A percentile compares a stretch with the other conserved stretches of the same genome.
Conservation (phyloP, 768 basidiomycete genomes). For the Russula earlei region DNA sequence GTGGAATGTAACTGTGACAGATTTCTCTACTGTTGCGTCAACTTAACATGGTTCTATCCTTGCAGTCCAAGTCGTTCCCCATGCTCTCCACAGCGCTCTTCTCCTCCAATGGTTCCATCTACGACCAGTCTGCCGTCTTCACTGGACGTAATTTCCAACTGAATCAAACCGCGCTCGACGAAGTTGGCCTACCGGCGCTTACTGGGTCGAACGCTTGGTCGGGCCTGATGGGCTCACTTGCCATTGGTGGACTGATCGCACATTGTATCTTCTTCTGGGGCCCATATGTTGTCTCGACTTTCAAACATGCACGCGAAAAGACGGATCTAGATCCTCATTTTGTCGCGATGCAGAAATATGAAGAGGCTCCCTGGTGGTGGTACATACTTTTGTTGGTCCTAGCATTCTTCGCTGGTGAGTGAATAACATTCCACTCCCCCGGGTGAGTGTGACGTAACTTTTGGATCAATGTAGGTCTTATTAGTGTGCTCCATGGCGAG, state of each 20-base stretch:
- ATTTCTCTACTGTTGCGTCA: constrained; percentile 17
- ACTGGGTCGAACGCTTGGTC: constrained; percentile 46
- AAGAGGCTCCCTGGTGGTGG: constrained; percentile 56
- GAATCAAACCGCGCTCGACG: constrained; percentile 44
- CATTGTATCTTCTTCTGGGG: constrained; percentile 51
- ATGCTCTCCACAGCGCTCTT: constrained; percentile 56
- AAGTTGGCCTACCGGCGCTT: constrained; percentile 33
- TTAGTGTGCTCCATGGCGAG: constrained; percentile 44
- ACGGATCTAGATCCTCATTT: constrained; percentile 51
- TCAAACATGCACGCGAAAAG: constrained; percentile 37
- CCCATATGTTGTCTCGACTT: constrained; percentile 38
- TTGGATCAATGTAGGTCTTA: constrained; percentile 1
- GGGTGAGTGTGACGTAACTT: not conserved
- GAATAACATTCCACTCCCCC: not conserved
- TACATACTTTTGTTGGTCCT: constrained; percentile 39
- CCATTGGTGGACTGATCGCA: constrained; percentile 46
- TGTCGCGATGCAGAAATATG: constrained; percentile 50
- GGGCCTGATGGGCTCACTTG: constrained; percentile 37
- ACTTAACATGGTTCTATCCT: constrained; percentile 3
- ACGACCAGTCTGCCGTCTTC: constrained; percentile 47
- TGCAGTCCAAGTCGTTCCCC: constrained; percentile 42
- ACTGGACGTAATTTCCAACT: constrained; percentile 37
- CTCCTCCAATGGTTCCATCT: constrained; percentile 43
- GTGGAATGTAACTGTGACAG: constrained; percentile 40
- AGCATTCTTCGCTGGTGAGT: constrained; percentile 46